These are phyloP conservation scores for Xerocomus amazonicus DNA, from an alignment of 1,284 basidiomycete species.

Conservation along the genomic window DNA sequence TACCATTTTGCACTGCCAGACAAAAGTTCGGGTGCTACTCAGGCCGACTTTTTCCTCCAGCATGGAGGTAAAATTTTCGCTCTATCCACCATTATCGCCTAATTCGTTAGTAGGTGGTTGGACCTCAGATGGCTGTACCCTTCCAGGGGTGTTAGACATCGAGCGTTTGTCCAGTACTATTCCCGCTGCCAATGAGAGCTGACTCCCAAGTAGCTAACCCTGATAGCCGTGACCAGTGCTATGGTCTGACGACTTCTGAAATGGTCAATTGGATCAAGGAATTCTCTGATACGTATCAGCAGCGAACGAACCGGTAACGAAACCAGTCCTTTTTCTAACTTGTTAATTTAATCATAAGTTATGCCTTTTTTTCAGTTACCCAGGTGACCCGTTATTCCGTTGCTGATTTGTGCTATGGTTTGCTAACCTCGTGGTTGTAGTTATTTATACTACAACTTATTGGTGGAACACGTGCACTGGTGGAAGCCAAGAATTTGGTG, in stretches of 20 bases:
- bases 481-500: constrained; percentile 47
- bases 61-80: constrained; percentile 46
- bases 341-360: constrained; percentile 2
- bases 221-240: constrained; percentile 48
- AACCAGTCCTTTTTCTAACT: background rate
- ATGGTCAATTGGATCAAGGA: constrained; percentile 64
- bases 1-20: constrained; percentile 54
- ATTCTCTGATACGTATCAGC: constrained; percentile 61
- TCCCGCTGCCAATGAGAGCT: background rate
- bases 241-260: constrained; percentile 47
- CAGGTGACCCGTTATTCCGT: constrained; percentile 23
- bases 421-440: constrained; percentile 22
- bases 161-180: constrained; percentile 42
- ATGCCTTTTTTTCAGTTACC: constrained; percentile 30
- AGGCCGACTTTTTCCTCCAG: constrained; percentile 53
- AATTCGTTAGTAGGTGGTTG: constrained; percentile 44
- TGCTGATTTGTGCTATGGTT: background rate
- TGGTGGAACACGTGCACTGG: constrained; percentile 71
- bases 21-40: constrained; percentile 40
- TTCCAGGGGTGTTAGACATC: constrained; percentile 64
- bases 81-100: background rate
- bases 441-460: constrained; percentile 61
- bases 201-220: constrained; percentile 42
- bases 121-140: constrained; percentile 56
- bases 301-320: constrained; percentile 43